Percentiles rank a stretch among this genome's conserved stretches.
Conservation (phyloP, 2,329 filamentous ascomycete genomes). For the Botryosphaeria agaves region DNA sequence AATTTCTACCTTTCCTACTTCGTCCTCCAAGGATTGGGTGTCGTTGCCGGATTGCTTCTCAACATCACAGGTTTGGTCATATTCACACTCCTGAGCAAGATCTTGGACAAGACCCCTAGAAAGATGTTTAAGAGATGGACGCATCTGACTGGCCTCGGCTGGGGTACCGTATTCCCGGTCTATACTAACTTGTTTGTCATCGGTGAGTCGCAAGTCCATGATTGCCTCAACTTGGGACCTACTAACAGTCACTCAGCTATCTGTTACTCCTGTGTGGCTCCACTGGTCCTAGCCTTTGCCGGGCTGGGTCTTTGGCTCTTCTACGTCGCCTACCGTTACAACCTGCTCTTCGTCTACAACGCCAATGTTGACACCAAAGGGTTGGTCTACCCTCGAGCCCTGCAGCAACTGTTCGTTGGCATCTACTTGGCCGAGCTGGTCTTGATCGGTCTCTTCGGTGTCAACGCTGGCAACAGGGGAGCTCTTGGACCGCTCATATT, state of each 20-base stretch:
- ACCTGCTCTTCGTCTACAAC: constrained; percentile 74
- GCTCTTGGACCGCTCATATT: constrained; percentile 50
- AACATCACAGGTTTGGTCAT: constrained; percentile 59
- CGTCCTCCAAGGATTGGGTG: constrained; percentile 72
- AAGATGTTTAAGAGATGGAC: constrained; percentile 68
- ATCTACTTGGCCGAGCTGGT: constrained; percentile 71
- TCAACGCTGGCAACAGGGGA: constrained; percentile 34
- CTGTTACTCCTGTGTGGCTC: constrained; percentile 73
- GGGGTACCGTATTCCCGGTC: constrained; percentile 69
- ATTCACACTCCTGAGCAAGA: constrained; percentile 55
- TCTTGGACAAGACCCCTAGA: constrained; percentile 62
- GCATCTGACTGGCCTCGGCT: constrained; percentile 53
- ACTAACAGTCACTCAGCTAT: constrained; percentile 37
- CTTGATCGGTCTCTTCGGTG: constrained; percentile 68
- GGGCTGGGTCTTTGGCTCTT: constrained; percentile 63
- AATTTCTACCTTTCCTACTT: constrained; percentile 97
- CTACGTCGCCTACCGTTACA: constrained; percentile 81
- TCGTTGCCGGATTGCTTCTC: constrained; percentile 57
- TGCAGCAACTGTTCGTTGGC: constrained; percentile 72
- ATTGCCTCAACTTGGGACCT: neutral
- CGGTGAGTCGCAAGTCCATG: constrained; percentile 31
- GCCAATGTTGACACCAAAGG: constrained; percentile 74
- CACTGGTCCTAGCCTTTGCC: constrained; percentile 68
- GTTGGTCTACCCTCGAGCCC: constrained; percentile 67
- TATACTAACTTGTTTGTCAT: constrained; percentile 71